Base-by-base conservation (phyloP, 2,329 filamentous ascomycete species). In the Monilinia laxa region DNA sequence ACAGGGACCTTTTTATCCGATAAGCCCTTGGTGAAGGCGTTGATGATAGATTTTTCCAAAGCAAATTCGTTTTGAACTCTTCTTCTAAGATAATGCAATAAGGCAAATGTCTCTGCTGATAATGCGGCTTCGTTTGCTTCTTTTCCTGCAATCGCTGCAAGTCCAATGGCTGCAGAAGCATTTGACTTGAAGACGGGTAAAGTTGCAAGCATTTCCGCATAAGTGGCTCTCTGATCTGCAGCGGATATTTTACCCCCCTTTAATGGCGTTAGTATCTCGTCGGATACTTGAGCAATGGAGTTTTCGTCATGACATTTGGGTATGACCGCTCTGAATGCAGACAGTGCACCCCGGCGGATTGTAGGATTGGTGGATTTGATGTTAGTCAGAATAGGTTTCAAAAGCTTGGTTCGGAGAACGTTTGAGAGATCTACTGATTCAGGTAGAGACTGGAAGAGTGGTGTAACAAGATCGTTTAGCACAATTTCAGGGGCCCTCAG, bases 401-500 rank as follows among this genome's bases (percentile, higher is more conserved):
- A 78, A 47, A 99, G 82, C 69, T 90, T 90, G 35, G 83, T 82
- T 63, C 85, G 83, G 23, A 98, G 82, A 5, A 90, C 80, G 49
- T 87, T 85, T 11, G 94, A 94, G 23, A 98, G 82, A 73, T 99
- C 94, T 72, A 95, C 83, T 7, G 81, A 80, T 38, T 80, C 76
- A 1, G 92, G 87, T 9, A 99, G 80, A 38, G 91, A 86, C 11
- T 83, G 78, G 68, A 96, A 83, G 56, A 98, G 82, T 16, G 90
- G 87, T 7, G 89, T 85, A 60, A 98, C 80, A 31, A 97, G 83
- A 70, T 92, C 90, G 72, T 90, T 88, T 38, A 98, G 81, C 18
- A 97, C 87, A 54, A 97, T 89, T 78, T 99, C 95, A 1, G 95
- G 96, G 10, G 94, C 90, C 76, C 96, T 86, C 56, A 99, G 80